A percentile compares a stretch with the other conserved stretches of the same genome.
These are phyloP conservation scores for Mycena venus DNA, from an alignment of 768 basidiomycete genomes.

Conservation along the genomic window DNA sequence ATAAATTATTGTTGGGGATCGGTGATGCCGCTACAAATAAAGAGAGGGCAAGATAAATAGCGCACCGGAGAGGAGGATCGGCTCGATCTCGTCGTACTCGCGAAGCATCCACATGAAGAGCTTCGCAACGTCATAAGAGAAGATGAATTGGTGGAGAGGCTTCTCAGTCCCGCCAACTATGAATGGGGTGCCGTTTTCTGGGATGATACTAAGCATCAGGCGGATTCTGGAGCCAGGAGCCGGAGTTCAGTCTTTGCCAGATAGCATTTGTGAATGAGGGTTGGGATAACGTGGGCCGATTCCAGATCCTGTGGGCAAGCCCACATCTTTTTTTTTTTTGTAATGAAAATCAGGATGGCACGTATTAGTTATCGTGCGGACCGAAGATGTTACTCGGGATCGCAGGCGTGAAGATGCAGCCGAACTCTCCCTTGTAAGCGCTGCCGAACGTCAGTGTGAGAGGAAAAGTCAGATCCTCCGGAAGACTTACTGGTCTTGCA, in stretches of 20 bases:
- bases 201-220: neutral
- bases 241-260: conserved; percentile 92
- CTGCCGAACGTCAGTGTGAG: conserved; percentile 52
- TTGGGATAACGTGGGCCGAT: conserved; percentile 95
- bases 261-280: conserved; percentile 92
- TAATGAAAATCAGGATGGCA: conserved; percentile 30
- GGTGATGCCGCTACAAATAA: too few relatives aligned
- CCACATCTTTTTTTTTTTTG: neutral
- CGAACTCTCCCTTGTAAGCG: conserved; percentile 96
- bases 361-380: conserved; percentile 91
- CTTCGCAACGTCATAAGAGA: conserved; percentile 94
- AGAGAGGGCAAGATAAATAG: neutral
- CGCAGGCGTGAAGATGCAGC: conserved; percentile 94
- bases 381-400: conserved; percentile 99
- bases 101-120: conserved; percentile 94
- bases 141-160: conserved; percentile 97
- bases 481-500: conserved; percentile 86
- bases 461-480: neutral
- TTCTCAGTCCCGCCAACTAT: conserved; percentile 91
- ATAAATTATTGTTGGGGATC: neutral
- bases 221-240: neutral
- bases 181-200: conserved; percentile 88
- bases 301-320: conserved; percentile 79
- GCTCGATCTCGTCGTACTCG: conserved; percentile 93
- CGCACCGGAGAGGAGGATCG: conserved; percentile 90